phyloP scores from a whole-genome alignment of 495 filamentous ascomycete genomes.

The Penicillium tannophilum region DNA sequence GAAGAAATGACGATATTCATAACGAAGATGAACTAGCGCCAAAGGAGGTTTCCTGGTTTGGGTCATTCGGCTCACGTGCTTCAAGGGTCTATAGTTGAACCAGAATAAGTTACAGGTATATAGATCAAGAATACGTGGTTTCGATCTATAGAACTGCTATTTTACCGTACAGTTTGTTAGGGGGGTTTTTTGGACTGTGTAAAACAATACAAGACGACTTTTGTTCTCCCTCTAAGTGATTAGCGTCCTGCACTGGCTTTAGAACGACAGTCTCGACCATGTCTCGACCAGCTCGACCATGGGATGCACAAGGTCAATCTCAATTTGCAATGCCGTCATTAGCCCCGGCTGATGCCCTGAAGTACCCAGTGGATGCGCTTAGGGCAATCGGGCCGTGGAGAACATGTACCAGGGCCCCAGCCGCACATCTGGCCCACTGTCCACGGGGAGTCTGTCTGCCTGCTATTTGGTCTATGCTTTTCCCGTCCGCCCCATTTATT shows the following conservation, averaged over 20 bases:
- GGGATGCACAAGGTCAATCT: background rate
- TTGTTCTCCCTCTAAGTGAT: background rate
- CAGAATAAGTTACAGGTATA: background rate
- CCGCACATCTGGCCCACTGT: constrained; percentile 27
- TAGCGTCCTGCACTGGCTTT: constrained; percentile 1
- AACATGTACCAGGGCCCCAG: constrained; percentile 21
- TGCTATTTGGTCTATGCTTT: constrained; percentile 21
- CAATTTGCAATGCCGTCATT: constrained; percentile 1
- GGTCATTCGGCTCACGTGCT: constrained; percentile 6
- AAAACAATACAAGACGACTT: background rate
- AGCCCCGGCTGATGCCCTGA: background rate
- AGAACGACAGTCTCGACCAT: constrained; percentile 1
- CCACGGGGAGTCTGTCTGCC: constrained; percentile 22
- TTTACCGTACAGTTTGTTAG: background rate
- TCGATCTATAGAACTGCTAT: background rate
- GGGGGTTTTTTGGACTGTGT: background rate
- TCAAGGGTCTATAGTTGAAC: constrained; percentile 3
- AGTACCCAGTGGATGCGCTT: constrained; percentile 3
- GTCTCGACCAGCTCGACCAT: background rate
- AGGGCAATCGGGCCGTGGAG: constrained; percentile 16
- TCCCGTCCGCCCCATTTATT: constrained; percentile 11
- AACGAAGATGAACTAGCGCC: background rate
- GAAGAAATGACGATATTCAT: constrained; percentile 30
- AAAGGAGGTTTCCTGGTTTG: background rate
- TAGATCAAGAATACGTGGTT: constrained; percentile 5